Evolutionary conservation across 768 basidiomycete species (phyloP), one percentile per base, ranked within the genome.

Genomic region (Boletus eberwhitei): DNA sequence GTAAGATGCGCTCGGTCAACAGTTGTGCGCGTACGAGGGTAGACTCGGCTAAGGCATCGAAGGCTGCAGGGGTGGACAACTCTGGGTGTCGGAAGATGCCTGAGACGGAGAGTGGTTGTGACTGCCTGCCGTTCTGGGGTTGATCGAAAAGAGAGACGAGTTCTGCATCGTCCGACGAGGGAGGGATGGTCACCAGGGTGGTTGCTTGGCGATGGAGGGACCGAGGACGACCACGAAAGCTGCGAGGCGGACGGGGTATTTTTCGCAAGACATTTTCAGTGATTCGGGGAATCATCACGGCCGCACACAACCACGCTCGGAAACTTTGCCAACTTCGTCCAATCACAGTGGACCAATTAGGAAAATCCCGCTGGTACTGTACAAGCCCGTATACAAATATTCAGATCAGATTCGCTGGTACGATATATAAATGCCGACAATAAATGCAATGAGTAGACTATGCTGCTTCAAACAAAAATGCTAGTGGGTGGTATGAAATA

Each of bases 11-110:
- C 52, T 87, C 81, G 16, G 96, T 95, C 50, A 98, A 79, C 31
- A 89, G 72, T 58, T 85, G 82, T 7, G 93, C 94, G 41, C 92
- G 87, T 16, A 83, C 71, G 26, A 94, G 77, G 17, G 95, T 95
- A 26, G 89, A 83, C 50, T 88, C 78, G 24, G 93, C 86, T 22
- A 98, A 78, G 1, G 80, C 76, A 48, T 82, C 77, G 44, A 98
- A 84, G 22, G 84, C 82, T 1, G 77, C 66, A 0, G 95, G 92
- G 26, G 83, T 74, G 4, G 80, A 83, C 35, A 99, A 79, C 17
- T 81, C 76, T 0, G 83, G 78, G 59, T 97, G 90, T 16, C 84
- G 83, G 69, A 99, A 98, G 35, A 98, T 80, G 22, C 97, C 97
- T 2, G 89, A 88, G 2, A 79, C 71, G 7, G 78, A 72, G 26